These are phyloP conservation scores for Dryadomyces quercus-mongolicae DNA, from an alignment of 2,329 filamentous ascomycete species.

Conservation along the genomic window DNA sequence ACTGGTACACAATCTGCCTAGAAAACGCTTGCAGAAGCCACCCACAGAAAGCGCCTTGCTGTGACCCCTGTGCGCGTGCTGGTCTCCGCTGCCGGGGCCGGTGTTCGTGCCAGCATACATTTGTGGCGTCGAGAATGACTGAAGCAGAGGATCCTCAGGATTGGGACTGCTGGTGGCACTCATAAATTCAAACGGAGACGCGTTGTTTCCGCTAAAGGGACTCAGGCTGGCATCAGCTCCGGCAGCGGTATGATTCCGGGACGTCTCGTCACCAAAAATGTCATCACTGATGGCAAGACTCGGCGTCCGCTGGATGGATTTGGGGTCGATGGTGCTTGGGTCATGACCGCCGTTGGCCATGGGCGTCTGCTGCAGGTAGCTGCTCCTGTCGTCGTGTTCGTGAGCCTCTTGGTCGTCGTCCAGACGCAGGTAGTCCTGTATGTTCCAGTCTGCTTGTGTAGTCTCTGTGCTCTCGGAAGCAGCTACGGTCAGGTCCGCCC, in stretches of 20 bases:
- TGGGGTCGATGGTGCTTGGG: constrained; percentile 21
- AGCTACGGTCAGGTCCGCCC: constrained; percentile 8
- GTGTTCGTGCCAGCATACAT: constrained; percentile 5
- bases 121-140: constrained; percentile 4
- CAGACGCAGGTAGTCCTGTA: constrained; percentile 23
- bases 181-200: constrained; percentile 32
- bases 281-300: constrained; percentile 3
- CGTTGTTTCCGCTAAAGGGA: constrained; percentile 9
- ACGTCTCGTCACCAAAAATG: constrained; percentile 13
- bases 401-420: constrained; percentile 26
- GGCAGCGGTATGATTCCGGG: not conserved
- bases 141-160: constrained; percentile 11
- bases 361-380: not conserved
- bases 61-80: constrained; percentile 14
- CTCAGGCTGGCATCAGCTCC: constrained; percentile 3
- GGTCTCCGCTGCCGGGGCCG: not conserved
- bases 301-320: constrained; percentile 14
- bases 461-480: constrained; percentile 14
- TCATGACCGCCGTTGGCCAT: constrained; percentile 10
- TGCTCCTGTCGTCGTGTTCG: constrained; percentile 14
- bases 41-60: constrained; percentile 32
- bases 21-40: not conserved
- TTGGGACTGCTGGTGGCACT: constrained; percentile 46
- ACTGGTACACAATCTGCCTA: not conserved
- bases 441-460: constrained; percentile 23